These are phyloP conservation scores for Stentor roeselii DNA, from an alignment of 73 alveolate genomes.

Conservation along the genomic window DNA sequence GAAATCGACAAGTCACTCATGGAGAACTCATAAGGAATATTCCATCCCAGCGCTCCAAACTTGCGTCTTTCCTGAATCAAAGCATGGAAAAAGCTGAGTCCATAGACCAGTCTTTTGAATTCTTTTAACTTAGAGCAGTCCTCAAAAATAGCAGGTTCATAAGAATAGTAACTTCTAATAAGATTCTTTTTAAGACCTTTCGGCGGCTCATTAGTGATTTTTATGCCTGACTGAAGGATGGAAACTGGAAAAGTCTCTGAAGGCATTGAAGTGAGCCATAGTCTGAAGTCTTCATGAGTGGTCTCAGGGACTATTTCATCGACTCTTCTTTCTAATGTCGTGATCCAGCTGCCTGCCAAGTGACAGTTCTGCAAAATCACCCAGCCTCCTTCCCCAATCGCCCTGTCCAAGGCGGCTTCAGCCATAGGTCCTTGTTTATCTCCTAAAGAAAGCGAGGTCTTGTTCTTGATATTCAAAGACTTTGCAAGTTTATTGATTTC, in stretches of 20 bases:
- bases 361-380: slow-evolving; percentile 96
- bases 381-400: slow-evolving; percentile 93
- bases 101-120: slow-evolving; percentile 88
- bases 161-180: slow-evolving; percentile 82
- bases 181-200: slow-evolving; percentile 95
- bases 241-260: slow-evolving; percentile 94
- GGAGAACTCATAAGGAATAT: slow-evolving; percentile 99
- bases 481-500: slow-evolving; percentile 86
- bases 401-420: slow-evolving; percentile 86
- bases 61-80: slow-evolving; percentile 98
- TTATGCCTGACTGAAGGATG: slow-evolving; percentile 90
- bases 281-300: slow-evolving; percentile 70
- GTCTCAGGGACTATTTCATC: slow-evolving; percentile 33
- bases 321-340: slow-evolving; percentile 84
- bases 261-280: slow-evolving; percentile 98
- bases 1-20: slow-evolving; percentile 82
- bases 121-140: slow-evolving; percentile 78
- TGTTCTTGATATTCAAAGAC: slow-evolving; percentile 68
- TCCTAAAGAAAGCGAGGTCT: slow-evolving; percentile 90
- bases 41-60: slow-evolving; percentile 99
- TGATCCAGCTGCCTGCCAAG: slow-evolving; percentile 95
- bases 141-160: slow-evolving; percentile 86
- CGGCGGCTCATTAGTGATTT: slow-evolving; percentile 98
- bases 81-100: slow-evolving; percentile 98
- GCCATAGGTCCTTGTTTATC: slow-evolving; percentile 95